Percentiles rank a stretch among this genome's conserved stretches.
Conservation (phyloP, 352 stramenopile species). For the Phytophthora idaei region DNA sequence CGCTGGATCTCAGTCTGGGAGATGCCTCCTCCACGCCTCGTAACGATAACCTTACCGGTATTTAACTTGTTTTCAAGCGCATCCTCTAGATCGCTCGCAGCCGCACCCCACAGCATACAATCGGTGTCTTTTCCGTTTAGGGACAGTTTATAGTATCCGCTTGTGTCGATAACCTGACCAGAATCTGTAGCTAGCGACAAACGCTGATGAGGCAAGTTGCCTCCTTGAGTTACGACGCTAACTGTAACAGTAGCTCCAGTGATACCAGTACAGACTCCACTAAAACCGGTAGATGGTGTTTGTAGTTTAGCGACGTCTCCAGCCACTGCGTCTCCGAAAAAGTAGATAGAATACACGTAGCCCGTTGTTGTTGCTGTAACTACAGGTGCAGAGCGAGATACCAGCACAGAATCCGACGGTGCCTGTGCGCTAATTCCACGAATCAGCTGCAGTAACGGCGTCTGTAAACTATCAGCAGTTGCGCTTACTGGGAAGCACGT, state of each 20-base stretch:
- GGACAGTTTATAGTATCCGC: constrained; percentile 63
- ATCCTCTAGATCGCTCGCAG: constrained; percentile 47
- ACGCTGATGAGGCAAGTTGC: constrained; percentile 77
- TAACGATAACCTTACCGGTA: constrained; percentile 64
- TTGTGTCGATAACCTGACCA: constrained; percentile 64
- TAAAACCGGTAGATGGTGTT: constrained; percentile 2
- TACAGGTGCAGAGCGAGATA: constrained; percentile 51
- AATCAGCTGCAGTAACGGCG: constrained; percentile 6
- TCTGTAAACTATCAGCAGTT: constrained; percentile 7
- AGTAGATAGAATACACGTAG: constrained; percentile 95
- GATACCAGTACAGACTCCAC: constrained; percentile 36
- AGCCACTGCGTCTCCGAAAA: constrained; percentile 76
- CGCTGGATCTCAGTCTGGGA: constrained; percentile 75
- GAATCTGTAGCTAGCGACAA: constrained; percentile 84
- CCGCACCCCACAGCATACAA: constrained; percentile 68
- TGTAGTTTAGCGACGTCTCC: constrained; percentile 78
- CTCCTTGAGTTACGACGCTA: constrained; percentile 73
- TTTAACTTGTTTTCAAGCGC: constrained; percentile 50
- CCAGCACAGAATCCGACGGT: constrained; percentile 43
- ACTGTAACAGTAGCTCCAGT: constrained; percentile 36
- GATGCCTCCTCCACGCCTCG: constrained; percentile 54
- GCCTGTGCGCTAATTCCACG: constrained; percentile 30
- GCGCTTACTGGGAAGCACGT: constrained; percentile 48
- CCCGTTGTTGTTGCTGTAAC: constrained; percentile 35
- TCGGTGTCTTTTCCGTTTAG: constrained; percentile 34